These are phyloP conservation scores for Coix lacrymajobi DNA, from an alignment of 176 grass and related monocot genomes.

Conservation along the genomic window DNA sequence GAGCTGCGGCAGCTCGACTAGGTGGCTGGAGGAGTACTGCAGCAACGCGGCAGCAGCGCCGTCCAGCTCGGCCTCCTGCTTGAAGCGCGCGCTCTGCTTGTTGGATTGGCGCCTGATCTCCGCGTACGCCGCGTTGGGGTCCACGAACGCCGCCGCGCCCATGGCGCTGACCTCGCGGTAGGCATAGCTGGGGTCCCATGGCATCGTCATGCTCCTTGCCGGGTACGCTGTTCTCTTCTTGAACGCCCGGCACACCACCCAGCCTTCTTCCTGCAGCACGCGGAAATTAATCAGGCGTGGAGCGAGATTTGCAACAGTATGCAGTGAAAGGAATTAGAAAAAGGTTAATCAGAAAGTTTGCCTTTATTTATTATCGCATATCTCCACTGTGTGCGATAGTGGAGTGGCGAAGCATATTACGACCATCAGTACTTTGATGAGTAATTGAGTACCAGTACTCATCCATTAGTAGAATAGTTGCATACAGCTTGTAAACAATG, in stretches of 20 bases:
- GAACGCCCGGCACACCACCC: constrained; percentile 94
- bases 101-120: constrained; percentile 42
- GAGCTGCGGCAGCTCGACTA: constrained; percentile 60
- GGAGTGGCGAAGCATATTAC: constrained; percentile 20
- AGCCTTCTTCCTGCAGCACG: constrained; percentile 86
- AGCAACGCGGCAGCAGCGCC: constrained; percentile 28
- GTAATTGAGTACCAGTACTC: background rate
- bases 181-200: constrained; percentile 54
- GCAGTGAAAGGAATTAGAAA: background rate
- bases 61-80: constrained; percentile 52
- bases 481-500: constrained; percentile 38
- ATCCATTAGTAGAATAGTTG: constrained; percentile 14
- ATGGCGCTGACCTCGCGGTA: constrained; percentile 40
- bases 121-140: constrained; percentile 39
- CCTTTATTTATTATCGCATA: background rate
- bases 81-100: constrained; percentile 39
- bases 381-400: constrained; percentile 8
- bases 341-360: background rate
- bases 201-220: constrained; percentile 39
- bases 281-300: background rate
- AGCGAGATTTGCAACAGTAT: background rate
- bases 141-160: background rate
- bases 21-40: constrained; percentile 48
- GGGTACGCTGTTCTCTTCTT: constrained; percentile 75
- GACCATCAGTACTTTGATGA: constrained; percentile 22